Percentiles rank a stretch among this genome's conserved stretches.
phyloP scores from a whole-genome alignment of 2,329 filamentous ascomycete species.

The Aspergillus glaucus region DNA sequence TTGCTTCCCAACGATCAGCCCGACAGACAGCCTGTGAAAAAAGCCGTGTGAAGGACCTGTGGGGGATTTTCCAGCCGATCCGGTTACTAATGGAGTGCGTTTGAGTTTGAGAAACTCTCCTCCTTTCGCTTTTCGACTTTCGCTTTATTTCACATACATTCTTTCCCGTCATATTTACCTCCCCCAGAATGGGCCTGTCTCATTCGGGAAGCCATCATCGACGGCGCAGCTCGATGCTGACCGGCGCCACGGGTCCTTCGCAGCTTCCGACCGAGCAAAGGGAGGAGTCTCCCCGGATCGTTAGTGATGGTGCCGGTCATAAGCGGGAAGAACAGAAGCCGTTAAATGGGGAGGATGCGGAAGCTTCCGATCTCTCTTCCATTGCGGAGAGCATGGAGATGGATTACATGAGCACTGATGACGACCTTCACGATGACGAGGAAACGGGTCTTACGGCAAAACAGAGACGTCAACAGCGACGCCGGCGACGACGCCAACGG shows the following conservation, averaged over 20 bases:
- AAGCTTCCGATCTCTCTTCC: slow-evolving; percentile 36
- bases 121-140: neutral
- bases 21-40: neutral
- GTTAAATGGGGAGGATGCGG: slow-evolving; percentile 28
- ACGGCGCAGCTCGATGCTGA: slow-evolving; percentile 33
- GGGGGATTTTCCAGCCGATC: neutral
- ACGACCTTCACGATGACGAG: slow-evolving; percentile 76
- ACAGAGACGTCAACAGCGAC: slow-evolving; percentile 58
- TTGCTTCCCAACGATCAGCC: neutral
- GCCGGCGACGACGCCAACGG: slow-evolving; percentile 61
- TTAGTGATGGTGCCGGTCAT: slow-evolving; percentile 16
- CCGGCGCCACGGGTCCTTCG: slow-evolving; percentile 47
- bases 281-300: slow-evolving; percentile 23
- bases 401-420: slow-evolving; percentile 58
- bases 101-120: neutral
- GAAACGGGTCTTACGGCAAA: slow-evolving; percentile 76
- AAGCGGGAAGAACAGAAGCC: slow-evolving; percentile 32
- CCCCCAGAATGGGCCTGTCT: slow-evolving; percentile 27
- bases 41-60: neutral
- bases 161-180: neutral
- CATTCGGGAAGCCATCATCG: slow-evolving; percentile 30
- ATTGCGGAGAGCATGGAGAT: slow-evolving; percentile 48
- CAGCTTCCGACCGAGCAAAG: slow-evolving; percentile 27
- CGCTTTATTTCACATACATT: neutral
- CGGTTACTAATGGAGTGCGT: neutral